Evolutionary conservation across 2,329 filamentous ascomycete genomes (phyloP).

Genomic region (Phialophora chinensis): DNA sequence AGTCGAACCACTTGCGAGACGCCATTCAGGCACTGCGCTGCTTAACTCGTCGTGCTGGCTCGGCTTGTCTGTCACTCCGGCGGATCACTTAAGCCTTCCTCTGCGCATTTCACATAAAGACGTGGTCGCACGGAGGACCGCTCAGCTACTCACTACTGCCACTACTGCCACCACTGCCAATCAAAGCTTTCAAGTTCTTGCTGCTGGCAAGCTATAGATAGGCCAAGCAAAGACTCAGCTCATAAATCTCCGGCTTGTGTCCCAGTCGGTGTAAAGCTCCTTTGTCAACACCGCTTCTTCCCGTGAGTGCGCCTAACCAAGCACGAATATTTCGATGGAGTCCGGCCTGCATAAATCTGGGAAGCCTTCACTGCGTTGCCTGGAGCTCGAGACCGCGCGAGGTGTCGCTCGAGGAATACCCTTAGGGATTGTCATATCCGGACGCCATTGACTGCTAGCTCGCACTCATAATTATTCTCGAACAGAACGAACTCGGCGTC

Average conservation of each 20-base stretch:
- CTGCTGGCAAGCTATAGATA: conserved; percentile 1
- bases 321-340: background rate
- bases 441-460: background rate
- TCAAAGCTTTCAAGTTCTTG: background rate
- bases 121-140: background rate
- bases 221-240: conserved; percentile 3
- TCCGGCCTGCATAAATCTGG: background rate
- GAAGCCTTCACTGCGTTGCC: background rate
- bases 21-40: conserved; percentile 16
- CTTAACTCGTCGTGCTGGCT: conserved; percentile 11
- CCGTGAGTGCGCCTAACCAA: background rate
- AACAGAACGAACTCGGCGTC: conserved; percentile 7
- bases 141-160: background rate
- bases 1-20: conserved; percentile 16
- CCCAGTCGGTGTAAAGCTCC: background rate
- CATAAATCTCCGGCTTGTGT: background rate
- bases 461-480: conserved; percentile 3
- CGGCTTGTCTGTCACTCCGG: background rate
- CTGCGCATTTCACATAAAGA: background rate
- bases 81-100: background rate
- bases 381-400: background rate
- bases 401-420: background rate
- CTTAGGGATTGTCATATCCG: conserved; percentile 12
- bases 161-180: conserved; percentile 1
- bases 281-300: background rate